These are phyloP conservation scores for Saksenaea vasiformis DNA, from an alignment of 371 early-diverging fungal genomes.

Conservation along the genomic window DNA sequence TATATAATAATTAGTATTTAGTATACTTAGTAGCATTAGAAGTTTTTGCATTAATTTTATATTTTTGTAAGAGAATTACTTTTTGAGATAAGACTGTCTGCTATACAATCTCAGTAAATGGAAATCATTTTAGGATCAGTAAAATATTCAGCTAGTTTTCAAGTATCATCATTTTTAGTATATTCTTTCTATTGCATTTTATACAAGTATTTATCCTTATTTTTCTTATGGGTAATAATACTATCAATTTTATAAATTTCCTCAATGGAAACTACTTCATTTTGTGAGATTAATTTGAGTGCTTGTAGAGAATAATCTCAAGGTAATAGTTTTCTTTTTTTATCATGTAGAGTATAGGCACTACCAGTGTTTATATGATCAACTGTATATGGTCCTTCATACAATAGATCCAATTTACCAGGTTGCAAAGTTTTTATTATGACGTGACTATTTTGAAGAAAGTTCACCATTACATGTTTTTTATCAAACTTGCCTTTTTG, in stretches of 20 bases:
- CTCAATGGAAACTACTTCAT: constrained; percentile 5
- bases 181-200: constrained; percentile 23
- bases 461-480: constrained; percentile 8
- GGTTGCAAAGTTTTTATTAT: constrained; percentile 5
- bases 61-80: no score
- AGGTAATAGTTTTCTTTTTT: constrained; percentile 12
- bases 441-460: not conserved
- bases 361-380: constrained; percentile 16
- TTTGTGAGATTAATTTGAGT: constrained; percentile 16
- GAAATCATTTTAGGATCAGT: constrained; percentile 14
- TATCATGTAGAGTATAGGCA: constrained; percentile 15
- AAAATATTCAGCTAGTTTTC: constrained; percentile 23
- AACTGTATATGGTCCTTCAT: constrained; percentile 21
- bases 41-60: no score
- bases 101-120: constrained; percentile 10
- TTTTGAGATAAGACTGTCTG: not conserved
- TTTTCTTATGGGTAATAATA: not conserved
- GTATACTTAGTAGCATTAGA: no score
- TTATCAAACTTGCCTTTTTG: constrained; percentile 14
- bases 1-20: no score
- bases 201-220: constrained; percentile 13
- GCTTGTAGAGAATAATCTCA: constrained; percentile 15
- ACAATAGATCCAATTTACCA: constrained; percentile 7
- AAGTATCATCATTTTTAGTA: constrained; percentile 20
- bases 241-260: constrained; percentile 11